phyloP scores from a whole-genome alignment of 2,329 filamentous ascomycete species.

The Blastomyces gilchristii region DNA sequence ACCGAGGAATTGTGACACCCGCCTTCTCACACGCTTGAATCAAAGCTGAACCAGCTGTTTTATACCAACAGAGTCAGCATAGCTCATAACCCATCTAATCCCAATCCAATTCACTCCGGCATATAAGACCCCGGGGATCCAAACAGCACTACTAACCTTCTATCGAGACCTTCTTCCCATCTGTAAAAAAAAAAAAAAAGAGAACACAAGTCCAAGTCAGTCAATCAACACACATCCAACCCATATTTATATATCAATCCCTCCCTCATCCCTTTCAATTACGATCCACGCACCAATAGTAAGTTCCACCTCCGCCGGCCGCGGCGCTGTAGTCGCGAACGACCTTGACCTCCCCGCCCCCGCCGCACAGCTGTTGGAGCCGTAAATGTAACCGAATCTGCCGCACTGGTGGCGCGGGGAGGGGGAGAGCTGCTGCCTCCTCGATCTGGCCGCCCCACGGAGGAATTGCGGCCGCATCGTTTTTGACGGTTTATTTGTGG shows the following conservation, averaged over 20 bases:
- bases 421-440: slow-evolving; percentile 36
- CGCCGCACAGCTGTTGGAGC: slow-evolving; percentile 33
- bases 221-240: background rate
- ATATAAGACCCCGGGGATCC: background rate
- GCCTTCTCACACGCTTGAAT: slow-evolving; percentile 99
- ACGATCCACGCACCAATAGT: slow-evolving; percentile 62
- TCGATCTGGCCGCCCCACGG: slow-evolving; percentile 50
- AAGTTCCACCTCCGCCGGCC: slow-evolving; percentile 88
- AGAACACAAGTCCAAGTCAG: slow-evolving; percentile 24
- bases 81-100: slow-evolving; percentile 22
- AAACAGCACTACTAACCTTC: slow-evolving; percentile 54
- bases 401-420: slow-evolving; percentile 29
- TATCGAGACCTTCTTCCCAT: slow-evolving; percentile 97
- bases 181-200: slow-evolving; percentile 37
- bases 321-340: slow-evolving; percentile 69
- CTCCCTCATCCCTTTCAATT: background rate
- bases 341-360: slow-evolving; percentile 48
- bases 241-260: slow-evolving; percentile 14
- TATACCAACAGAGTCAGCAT: slow-evolving; percentile 1
- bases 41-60: slow-evolving; percentile 78
- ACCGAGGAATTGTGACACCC: slow-evolving; percentile 78
- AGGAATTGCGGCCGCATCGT: slow-evolving; percentile 57
- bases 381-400: slow-evolving; percentile 32
- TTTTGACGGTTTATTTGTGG: slow-evolving; percentile 15
- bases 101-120: slow-evolving; percentile 20